Conservation (phyloP, 441 rosid species). For the Brassica balearica region DNA sequence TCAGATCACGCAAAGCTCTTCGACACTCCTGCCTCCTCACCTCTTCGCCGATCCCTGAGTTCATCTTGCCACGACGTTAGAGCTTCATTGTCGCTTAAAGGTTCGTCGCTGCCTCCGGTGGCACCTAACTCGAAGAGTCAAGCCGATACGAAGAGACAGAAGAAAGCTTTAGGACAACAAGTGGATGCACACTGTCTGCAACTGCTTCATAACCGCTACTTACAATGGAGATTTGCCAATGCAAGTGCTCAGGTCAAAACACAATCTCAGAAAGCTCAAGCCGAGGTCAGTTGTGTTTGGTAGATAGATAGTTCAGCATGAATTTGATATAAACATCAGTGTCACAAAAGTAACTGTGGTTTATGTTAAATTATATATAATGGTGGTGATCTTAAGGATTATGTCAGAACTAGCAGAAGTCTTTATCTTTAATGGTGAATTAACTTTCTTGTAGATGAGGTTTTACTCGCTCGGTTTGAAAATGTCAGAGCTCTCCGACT, state of each 20-base stretch:
- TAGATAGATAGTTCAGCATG: background rate
- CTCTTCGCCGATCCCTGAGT: conserved; percentile 58
- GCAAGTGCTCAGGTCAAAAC: conserved; percentile 62
- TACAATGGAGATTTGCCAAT: conserved; percentile 84
- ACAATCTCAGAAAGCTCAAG: conserved; percentile 61
- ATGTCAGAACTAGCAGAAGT: conserved; percentile 7
- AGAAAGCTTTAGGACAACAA: conserved; percentile 59
- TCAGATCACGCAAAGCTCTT: conserved; percentile 24
- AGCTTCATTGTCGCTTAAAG: conserved; percentile 41
- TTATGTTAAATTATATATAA: background rate
- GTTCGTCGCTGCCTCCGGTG: conserved; percentile 66
- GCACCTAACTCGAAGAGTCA: conserved; percentile 50
- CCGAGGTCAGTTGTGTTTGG: conserved; percentile 56
- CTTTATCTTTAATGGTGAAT: conserved; percentile 4
- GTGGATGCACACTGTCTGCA: conserved; percentile 64
- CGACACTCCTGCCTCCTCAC: conserved; percentile 39
- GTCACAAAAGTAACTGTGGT: background rate
- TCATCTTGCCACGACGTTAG: conserved; percentile 47
- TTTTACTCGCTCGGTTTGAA: conserved; percentile 60
- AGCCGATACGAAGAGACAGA: conserved; percentile 50
- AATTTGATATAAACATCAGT: background rate
- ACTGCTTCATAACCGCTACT: conserved; percentile 67
- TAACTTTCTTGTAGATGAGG: conserved; percentile 52
- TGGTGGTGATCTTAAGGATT: background rate
- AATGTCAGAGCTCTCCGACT: conserved; percentile 60